phyloP scores from a whole-genome alignment of 345 rosid genomes.

The Pistacia vera region DNA sequence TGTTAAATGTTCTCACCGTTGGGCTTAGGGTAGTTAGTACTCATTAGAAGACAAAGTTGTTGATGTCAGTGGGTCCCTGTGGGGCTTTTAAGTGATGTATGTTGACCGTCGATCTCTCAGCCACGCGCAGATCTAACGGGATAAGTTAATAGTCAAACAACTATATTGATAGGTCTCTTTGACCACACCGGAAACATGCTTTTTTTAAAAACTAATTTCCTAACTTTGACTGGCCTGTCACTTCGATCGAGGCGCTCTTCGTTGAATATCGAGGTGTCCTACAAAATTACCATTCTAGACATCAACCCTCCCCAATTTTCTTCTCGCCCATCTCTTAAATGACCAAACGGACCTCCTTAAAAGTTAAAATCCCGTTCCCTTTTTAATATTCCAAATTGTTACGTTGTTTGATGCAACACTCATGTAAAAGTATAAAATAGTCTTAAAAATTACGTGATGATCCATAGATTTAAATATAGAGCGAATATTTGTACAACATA shows the following conservation, averaged over 20 bases:
- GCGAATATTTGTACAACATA: too few species aligned
- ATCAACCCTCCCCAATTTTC: background rate
- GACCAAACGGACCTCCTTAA: too few species aligned
- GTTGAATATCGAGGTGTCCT: conserved; percentile 45
- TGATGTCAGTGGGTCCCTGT: conserved; percentile 38
- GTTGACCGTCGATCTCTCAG: conserved; percentile 28
- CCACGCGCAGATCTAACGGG: conserved; percentile 33
- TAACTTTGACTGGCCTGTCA: conserved; percentile 79
- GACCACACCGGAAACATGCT: conserved; percentile 54
- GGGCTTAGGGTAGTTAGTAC: too few species aligned
- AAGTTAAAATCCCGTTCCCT: too few species aligned
- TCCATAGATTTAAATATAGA: too few species aligned
- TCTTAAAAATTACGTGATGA: too few species aligned
- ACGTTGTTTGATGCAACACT: too few species aligned
- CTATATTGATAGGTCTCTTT: conserved; percentile 43
- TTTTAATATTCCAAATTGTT: too few species aligned
- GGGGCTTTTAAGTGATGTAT: background rate
- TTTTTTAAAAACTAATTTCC: conserved; percentile 30
- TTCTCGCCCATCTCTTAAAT: too few species aligned
- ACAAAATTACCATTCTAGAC: conserved; percentile 36
- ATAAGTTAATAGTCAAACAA: conserved; percentile 35
- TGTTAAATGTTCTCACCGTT: conserved; percentile 2
- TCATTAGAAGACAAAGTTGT: conserved; percentile 22
- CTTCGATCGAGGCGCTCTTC: conserved; percentile 64
- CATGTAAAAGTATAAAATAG: too few species aligned